Evolutionary conservation across 2,329 filamentous ascomycete genomes (phyloP).

Genomic region (Cordyceps javanica): DNA sequence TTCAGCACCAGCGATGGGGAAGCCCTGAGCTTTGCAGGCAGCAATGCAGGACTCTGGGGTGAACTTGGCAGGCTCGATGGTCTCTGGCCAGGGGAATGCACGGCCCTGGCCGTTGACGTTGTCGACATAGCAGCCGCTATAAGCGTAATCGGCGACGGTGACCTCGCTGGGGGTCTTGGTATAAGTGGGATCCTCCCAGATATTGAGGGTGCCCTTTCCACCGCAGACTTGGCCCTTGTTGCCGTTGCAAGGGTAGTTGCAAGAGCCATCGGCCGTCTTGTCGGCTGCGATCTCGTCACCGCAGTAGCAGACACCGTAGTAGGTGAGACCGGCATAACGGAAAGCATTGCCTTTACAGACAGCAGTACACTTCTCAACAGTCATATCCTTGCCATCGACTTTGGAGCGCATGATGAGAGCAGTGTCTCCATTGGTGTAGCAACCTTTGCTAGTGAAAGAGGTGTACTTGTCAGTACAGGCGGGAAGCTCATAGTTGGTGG

Average conservation of each 20-base stretch:
- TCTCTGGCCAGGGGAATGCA: conserved; percentile 39
- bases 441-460: conserved; percentile 43
- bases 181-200: conserved; percentile 45
- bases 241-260: conserved; percentile 49
- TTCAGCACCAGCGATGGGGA: conserved; percentile 43
- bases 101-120: conserved; percentile 30
- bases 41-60: conserved; percentile 38
- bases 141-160: conserved; percentile 46
- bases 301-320: conserved; percentile 49
- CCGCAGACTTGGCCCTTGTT: conserved; percentile 42
- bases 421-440: conserved; percentile 35
- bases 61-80: conserved; percentile 29
- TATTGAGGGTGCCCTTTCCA: conserved; percentile 39
- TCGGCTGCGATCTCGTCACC: conserved; percentile 47
- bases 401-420: conserved; percentile 38
- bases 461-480: conserved; percentile 38
- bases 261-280: conserved; percentile 45
- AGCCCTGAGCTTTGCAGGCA: conserved; percentile 37
- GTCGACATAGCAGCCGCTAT: conserved; percentile 57
- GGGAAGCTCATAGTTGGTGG: conserved; percentile 39
- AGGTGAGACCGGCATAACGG: conserved; percentile 45
- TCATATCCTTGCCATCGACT: conserved; percentile 34
- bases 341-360: conserved; percentile 47
- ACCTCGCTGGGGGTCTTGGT: conserved; percentile 36
- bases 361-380: conserved; percentile 40